Conservation (phyloP, 306 rosid genomes). For the Quercus rubra region DNA sequence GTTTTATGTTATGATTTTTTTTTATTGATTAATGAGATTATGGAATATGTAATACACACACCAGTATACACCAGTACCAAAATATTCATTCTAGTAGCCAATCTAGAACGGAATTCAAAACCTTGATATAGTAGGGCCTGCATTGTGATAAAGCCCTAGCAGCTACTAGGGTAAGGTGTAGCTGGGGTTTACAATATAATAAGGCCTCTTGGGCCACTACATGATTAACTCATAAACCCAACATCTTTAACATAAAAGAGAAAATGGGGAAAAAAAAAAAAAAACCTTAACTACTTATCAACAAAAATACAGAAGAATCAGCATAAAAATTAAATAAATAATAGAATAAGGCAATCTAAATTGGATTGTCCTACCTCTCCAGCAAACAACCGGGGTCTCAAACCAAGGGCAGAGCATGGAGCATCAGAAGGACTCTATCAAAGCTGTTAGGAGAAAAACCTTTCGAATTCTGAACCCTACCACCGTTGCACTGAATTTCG, state of each 20-base stretch:
- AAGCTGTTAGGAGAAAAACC: constrained; percentile 86
- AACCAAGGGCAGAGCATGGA: constrained; percentile 97
- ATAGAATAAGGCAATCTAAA: neutral
- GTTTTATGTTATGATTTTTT: no score
- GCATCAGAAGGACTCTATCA: constrained; percentile 99
- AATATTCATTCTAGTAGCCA: no score
- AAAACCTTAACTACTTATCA: neutral
- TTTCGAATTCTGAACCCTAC: constrained; percentile 69
- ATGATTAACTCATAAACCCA: no score
- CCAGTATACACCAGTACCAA: no score
- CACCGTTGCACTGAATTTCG: constrained; percentile 74
- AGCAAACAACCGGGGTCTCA: constrained; percentile 87
- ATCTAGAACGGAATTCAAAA: no score
- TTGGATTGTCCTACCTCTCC: constrained; percentile 60
- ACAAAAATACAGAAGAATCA: neutral
- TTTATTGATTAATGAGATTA: no score
- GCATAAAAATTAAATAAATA: neutral
- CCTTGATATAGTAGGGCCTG: no score
- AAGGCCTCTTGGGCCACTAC: no score
- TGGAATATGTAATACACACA: no score
- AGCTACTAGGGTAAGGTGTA: no score
- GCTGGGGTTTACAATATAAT: no score
- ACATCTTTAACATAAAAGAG: neutral
- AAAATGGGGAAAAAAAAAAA: neutral
- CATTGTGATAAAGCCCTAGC: no score